These are phyloP conservation scores for Rhamnella rubrinervis DNA, from an alignment of 331 rosid species.

Conservation along the genomic window DNA sequence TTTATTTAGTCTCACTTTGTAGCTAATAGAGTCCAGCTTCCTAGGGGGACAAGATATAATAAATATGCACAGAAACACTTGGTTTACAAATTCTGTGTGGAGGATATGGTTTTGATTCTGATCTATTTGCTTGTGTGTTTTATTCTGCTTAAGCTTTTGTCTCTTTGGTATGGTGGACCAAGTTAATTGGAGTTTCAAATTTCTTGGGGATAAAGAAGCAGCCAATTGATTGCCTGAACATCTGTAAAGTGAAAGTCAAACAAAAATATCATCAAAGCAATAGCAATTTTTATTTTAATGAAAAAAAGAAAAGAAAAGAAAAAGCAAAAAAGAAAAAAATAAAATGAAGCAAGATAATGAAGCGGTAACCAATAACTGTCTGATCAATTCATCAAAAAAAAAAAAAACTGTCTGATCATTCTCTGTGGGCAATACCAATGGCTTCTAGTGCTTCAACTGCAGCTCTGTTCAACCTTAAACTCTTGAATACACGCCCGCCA, in stretches of 20 bases:
- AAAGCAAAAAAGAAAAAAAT: not conserved
- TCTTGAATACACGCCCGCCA: constrained; percentile 21
- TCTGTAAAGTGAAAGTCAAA: not conserved
- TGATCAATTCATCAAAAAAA: too few relatives aligned
- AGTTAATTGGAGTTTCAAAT: not conserved
- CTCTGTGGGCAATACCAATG: constrained; percentile 32
- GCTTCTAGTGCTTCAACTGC: constrained; percentile 40
- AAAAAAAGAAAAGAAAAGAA: too few relatives aligned
- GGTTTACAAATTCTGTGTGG: too few relatives aligned
- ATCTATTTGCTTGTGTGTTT: too few relatives aligned
- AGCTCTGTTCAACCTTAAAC: constrained; percentile 39
- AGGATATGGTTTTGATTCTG: too few relatives aligned
- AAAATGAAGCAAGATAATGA: constrained; percentile 13
- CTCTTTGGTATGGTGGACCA: not conserved
- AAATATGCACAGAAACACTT: too few relatives aligned
- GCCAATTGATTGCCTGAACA: not conserved
- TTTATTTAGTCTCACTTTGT: too few relatives aligned
- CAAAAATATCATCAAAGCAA: not conserved
- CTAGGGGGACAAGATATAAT: too few relatives aligned
- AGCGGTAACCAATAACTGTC: constrained; percentile 11
- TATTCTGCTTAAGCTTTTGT: not conserved
- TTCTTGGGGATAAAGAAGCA: not conserved
- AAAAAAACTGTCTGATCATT: constrained; percentile 15
- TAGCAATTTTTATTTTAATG: not conserved
- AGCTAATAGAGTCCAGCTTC: too few relatives aligned